These are phyloP conservation scores for Chara braunii DNA, from an alignment of 139 green algal genomes.

Conservation along the genomic window DNA sequence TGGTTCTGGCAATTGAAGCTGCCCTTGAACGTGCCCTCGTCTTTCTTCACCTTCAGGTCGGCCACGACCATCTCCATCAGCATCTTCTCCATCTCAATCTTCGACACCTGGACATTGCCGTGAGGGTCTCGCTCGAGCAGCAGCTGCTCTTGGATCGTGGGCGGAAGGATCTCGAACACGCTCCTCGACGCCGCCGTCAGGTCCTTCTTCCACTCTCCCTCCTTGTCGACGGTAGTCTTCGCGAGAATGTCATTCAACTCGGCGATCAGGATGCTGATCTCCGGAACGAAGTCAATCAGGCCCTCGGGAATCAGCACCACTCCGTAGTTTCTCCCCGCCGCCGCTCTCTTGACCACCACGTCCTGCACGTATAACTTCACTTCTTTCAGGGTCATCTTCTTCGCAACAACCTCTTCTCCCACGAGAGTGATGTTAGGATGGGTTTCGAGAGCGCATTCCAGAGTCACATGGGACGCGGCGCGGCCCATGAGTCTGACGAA, in stretches of 20 bases:
- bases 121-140: conserved; percentile 58
- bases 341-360: conserved; percentile 43
- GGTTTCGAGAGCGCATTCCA: conserved; percentile 60
- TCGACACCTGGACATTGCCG: conserved; percentile 51
- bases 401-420: conserved; percentile 48
- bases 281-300: conserved; percentile 53
- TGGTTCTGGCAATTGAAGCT: conserved; percentile 29
- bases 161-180: conserved; percentile 46
- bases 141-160: conserved; percentile 46
- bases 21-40: conserved; percentile 15
- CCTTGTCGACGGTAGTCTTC: conserved; percentile 1
- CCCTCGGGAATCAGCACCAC: conserved; percentile 63
- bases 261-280: conserved; percentile 38
- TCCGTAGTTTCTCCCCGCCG: conserved; percentile 47
- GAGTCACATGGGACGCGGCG: conserved; percentile 54
- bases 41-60: conserved; percentile 18
- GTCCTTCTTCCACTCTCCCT: conserved; percentile 28
- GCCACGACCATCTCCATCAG: conserved; percentile 40
- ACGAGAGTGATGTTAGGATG: conserved; percentile 57
- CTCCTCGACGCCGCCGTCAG: conserved; percentile 3
- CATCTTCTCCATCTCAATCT: conserved; percentile 56
- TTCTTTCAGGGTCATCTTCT: conserved; percentile 39
- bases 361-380: conserved; percentile 46
- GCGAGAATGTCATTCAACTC: conserved; percentile 45
- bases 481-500: conserved; percentile 63